Evolutionary conservation across 108 stramenopile genomes (phyloP).

Genomic region (Hondaea fermentalgiana): DNA sequence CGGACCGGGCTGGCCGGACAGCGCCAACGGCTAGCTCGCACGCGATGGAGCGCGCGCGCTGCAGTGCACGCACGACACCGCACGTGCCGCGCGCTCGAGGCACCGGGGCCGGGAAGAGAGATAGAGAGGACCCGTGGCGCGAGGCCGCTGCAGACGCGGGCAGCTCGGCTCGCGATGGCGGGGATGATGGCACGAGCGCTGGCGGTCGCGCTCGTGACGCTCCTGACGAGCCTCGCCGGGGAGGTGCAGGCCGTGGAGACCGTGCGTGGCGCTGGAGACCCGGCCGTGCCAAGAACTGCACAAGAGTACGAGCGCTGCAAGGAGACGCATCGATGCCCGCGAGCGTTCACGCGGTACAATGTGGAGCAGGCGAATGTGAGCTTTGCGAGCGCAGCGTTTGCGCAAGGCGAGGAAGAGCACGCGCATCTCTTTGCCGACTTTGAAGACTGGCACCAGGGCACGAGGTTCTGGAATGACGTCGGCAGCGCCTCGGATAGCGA

Average conservation of each 20-base stretch:
- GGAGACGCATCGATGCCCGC: not conserved
- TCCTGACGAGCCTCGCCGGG: not conserved
- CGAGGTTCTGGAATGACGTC: not conserved
- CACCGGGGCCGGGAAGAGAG: no score
- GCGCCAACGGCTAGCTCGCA: no score
- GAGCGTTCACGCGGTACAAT: not conserved
- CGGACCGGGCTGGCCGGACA: no score
- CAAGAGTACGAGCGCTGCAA: conserved; percentile 7
- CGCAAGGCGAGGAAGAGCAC: not conserved
- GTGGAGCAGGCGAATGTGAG: not conserved
- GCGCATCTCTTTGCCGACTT: conserved; percentile 22
- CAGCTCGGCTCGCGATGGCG: no score
- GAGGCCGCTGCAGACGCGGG: no score
- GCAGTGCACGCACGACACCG: no score
- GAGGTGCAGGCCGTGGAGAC: not conserved
- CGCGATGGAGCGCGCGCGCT: no score
- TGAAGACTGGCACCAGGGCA: conserved; percentile 29
- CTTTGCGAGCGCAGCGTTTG: conserved; percentile 21
- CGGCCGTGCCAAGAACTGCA: not conserved
- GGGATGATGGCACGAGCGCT: not conserved
- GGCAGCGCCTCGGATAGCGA: not conserved
- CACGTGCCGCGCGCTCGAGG: no score
- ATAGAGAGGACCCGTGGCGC: no score
- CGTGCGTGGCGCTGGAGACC: not conserved
- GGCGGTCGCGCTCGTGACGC: not conserved